Percentiles rank a stretch among this genome's conserved stretches.
These are phyloP conservation scores for Haberlea rhodopensis DNA, from an alignment of 257 asterid species.

Conservation along the genomic window DNA sequence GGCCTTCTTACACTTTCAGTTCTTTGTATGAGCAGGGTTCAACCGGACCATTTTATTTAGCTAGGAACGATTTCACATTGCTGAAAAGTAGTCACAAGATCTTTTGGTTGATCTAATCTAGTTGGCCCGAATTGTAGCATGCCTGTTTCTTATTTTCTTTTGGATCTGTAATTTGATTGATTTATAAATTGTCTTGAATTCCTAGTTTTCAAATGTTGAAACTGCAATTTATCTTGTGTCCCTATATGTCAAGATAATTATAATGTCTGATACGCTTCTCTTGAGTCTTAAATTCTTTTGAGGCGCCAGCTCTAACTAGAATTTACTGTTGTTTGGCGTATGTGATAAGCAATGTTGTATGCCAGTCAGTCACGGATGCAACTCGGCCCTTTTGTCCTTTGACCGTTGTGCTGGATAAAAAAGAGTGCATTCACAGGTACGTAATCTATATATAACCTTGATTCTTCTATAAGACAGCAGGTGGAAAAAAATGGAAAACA, in stretches of 20 bases:
- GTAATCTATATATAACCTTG: too few relatives aligned
- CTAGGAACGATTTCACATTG: constrained; percentile 12
- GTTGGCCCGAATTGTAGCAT: constrained; percentile 16
- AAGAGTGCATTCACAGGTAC: too few relatives aligned
- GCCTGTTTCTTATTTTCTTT: constrained; percentile 14
- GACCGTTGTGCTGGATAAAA: too few relatives aligned
- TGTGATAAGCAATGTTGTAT: not conserved
- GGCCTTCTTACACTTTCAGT: constrained; percentile 17
- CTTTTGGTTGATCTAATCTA: constrained; percentile 12
- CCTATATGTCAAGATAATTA: not conserved
- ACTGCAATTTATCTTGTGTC: not conserved
- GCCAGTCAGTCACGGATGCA: too few relatives aligned
- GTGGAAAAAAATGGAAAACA: too few relatives aligned
- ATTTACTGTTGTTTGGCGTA: too few relatives aligned
- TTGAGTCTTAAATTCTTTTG: not conserved
- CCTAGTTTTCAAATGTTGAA: not conserved
- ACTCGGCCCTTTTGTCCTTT: too few relatives aligned
- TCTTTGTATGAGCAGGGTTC: constrained; percentile 27
- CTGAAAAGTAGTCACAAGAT: constrained; percentile 9
- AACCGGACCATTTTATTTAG: constrained; percentile 19
- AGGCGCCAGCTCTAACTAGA: not conserved
- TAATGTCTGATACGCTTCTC: not conserved
- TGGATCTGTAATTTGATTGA: constrained; percentile 8
- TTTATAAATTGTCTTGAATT: constrained; percentile 12
- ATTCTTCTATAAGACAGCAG: too few relatives aligned